Percentiles rank a stretch among this genome's conserved stretches.
phyloP scores from a whole-genome alignment of 2,329 filamentous ascomycete genomes.

The Phaeosphaeriaceae sp. region DNA sequence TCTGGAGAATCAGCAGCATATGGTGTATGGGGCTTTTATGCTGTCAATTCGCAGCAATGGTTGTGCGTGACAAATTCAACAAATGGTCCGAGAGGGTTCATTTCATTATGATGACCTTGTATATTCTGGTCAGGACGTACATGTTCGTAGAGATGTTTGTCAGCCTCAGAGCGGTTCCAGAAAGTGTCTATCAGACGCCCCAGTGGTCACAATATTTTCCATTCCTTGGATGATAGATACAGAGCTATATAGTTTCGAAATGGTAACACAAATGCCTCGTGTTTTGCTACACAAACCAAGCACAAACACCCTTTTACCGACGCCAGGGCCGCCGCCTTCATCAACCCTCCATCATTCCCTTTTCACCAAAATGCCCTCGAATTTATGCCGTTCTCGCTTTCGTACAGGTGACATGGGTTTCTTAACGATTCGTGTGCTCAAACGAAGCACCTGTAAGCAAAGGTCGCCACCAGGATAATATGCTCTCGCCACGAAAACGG shows the following conservation, averaged over 20 bases:
- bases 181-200: conserved; percentile 15
- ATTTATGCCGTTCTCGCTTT: not conserved
- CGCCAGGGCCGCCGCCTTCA: too few relatives aligned
- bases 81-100: not conserved
- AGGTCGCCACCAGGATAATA: too few relatives aligned
- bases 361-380: conserved; percentile 3
- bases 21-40: conserved; percentile 4
- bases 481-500: too few relatives aligned
- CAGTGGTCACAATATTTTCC: conserved; percentile 21
- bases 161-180: conserved; percentile 12
- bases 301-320: too few relatives aligned
- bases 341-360: not conserved
- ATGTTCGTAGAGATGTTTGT: conserved; percentile 21
- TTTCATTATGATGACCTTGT: not conserved
- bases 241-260: not conserved
- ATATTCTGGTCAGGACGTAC: conserved; percentile 5
- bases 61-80: not conserved
- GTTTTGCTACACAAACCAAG: not conserved
- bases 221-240: conserved; percentile 10
- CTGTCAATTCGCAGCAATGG: not conserved
- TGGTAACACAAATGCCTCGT: not conserved
- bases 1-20: conserved; percentile 14
- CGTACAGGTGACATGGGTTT: too few relatives aligned
- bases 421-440: too few relatives aligned
- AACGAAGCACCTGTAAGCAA: too few relatives aligned